Evolutionary conservation across 306 rosid genomes (phyloP).

Genomic region (Biancaea sappan): DNA sequence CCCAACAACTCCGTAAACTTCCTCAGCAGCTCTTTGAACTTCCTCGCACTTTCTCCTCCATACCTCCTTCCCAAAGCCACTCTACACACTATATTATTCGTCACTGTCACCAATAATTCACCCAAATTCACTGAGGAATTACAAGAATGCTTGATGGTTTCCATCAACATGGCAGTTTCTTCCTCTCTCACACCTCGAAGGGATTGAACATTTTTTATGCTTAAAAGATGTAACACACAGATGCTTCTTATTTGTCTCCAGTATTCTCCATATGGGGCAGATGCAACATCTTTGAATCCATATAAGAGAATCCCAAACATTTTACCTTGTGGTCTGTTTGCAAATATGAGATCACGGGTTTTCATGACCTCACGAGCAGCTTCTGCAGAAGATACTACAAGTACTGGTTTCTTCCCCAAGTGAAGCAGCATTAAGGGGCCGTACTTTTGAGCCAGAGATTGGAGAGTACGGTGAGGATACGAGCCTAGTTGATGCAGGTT

Average conservation of each 20-base stretch:
- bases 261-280: constrained; percentile 52
- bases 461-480: constrained; percentile 42
- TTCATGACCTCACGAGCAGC: constrained; percentile 52
- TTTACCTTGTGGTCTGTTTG: constrained; percentile 25
- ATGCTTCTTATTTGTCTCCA: constrained; percentile 54
- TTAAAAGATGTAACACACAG: constrained; percentile 39
- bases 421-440: constrained; percentile 57
- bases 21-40: constrained; percentile 29
- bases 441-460: constrained; percentile 35
- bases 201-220: constrained; percentile 34
- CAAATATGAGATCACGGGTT: constrained; percentile 46
- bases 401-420: constrained; percentile 42
- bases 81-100: not conserved
- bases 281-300: constrained; percentile 40
- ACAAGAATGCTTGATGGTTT: constrained; percentile 29
- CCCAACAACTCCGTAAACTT: constrained; percentile 38
- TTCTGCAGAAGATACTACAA: constrained; percentile 49
- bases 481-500: constrained; percentile 52
- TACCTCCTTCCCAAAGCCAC: constrained; percentile 4
- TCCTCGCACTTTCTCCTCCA: constrained; percentile 5
- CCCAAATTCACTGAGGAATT: constrained; percentile 33
- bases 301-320: constrained; percentile 41
- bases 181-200: constrained; percentile 29
- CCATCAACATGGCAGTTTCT: constrained; percentile 27
- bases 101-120: not conserved